These are phyloP conservation scores for Neurospora sp. DNA, from an alignment of 495 filamentous ascomycete genomes.

Conservation along the genomic window DNA sequence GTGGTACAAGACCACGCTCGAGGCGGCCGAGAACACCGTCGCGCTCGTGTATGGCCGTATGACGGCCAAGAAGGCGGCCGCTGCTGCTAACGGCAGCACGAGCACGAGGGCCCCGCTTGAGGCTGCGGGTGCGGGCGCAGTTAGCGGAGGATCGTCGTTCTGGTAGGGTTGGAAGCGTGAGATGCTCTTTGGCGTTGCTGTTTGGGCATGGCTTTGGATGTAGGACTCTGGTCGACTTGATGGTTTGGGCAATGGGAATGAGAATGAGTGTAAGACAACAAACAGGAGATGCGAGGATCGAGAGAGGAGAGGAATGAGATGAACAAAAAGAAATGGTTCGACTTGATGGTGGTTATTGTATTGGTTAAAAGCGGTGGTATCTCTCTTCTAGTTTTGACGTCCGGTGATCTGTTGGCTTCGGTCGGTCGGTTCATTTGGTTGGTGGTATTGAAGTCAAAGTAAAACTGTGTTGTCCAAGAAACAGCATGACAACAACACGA, in stretches of 20 bases:
- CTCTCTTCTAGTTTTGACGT: background rate
- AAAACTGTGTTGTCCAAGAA: background rate
- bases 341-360: background rate
- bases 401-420: background rate
- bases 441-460: background rate
- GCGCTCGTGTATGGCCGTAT: constrained; percentile 4
- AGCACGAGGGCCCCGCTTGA: background rate
- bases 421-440: background rate
- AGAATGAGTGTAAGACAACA: background rate
- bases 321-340: background rate
- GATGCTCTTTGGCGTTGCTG: background rate
- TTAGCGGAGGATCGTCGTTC: background rate
- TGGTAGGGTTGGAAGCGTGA: background rate
- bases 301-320: background rate
- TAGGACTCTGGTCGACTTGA: background rate
- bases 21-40: constrained; percentile 23
- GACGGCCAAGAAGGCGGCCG: constrained; percentile 3
- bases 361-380: background rate
- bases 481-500: background rate
- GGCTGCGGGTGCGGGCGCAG: background rate
- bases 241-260: background rate
- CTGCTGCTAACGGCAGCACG: background rate
- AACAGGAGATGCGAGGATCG: background rate
- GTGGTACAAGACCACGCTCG: constrained; percentile 34
- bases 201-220: background rate